Base-by-base conservation (phyloP, 31 red algal species). In the Bonnemaisonia californica region DNA sequence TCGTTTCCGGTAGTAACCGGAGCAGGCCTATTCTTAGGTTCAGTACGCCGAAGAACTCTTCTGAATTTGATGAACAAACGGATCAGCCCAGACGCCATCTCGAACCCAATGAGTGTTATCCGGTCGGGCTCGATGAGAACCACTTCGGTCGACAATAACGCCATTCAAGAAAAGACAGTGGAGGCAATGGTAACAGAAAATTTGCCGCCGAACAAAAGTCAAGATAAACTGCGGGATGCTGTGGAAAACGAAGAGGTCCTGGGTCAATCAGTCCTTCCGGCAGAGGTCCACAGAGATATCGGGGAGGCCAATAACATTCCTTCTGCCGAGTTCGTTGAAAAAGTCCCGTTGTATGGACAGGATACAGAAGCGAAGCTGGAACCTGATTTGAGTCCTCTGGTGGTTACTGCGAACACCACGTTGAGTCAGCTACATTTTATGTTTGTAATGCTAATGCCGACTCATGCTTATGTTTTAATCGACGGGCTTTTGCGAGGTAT, bases 381-480 rank as follows among this genome's bases (percentile, higher is more conserved):
- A 16, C 77, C 83, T 16, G 95, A 97, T 51, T 62, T 99, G 30
- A 93, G 92, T 56, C 96, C 96, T 23, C 54, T 99, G 54, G 60
- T 94, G 33, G 93, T 99, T n/a, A 95, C 96, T 36, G 86, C 71
- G 35, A 90, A 93, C 61, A 95, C 93, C 2, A 54, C 71, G 11
- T 54, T 99, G 33, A 85, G 97, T 62, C 97, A 94, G 63, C 67
- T 99, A 16, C 97, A 99, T 59, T 96, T 99, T 48, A 93, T 99
- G 82, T 99, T 99, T 84, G 97, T 99, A 26, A 99, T 99, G 97
- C 67, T 99, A 18, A 99, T 99, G 97, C 97, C 97, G 36, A 94
- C 90, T 23, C 88, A 92, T 79, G 91, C 91, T 11, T 94, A 87
- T 55, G 97, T 99, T 55, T 70, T 92, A 3, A 73, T 80, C 24